Evolutionary conservation across 2,329 filamentous ascomycete species (phyloP), one percentile per base, ranked within the genome.

Genomic region (Alternaria conjuncta): DNA sequence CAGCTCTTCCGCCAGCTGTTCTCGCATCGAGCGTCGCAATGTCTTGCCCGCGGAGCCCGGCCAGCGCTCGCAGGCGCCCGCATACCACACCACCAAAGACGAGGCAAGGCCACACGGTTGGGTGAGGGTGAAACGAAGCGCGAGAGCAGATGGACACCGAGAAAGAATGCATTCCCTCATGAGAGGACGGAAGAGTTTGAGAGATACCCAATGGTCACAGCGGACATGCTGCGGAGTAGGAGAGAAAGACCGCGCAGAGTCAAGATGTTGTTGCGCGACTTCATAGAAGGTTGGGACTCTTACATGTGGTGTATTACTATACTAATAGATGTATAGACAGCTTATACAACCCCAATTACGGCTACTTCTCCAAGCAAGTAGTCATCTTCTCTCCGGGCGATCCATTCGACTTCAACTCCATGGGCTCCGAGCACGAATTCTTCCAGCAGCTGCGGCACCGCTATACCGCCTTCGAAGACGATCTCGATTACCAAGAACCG

Each of bases 211-310:
- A 89, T 91, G 77, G 91, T 99, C 53, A 97, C 94, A 9, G 88
- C 93, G n/a, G 86, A 91, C 68, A 90, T 93, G 65, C 83, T 99
- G 70, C 89, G 90, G 70, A 84, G 81, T 69, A 86, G 92, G 57
- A 89, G 84, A 57, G 90, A 97, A 77, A 86, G 96, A 75, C 96
- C 96, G 47, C 88, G 88, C 75, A 87, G 92, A 79, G 94, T 97
- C 70, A 97, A 97, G 87, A 99, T 99, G 96, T 83, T 97, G 75
- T 92, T 96, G 78, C 88, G 96, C 69, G 96, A 99, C 85, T 99
- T 99, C 77, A 96, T 99, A 77, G 96, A 99, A 80, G 94, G 92
- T 94, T 77, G 70, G 61, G 26, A 23, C 50, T 18, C n/a, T 13
- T 26, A 32, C 12, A 26, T 13, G 5, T 5, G 21, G 20, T 18